Evolutionary conservation across 495 filamentous ascomycete genomes (phyloP), one percentile per base, ranked within the genome.

Genomic region (Glarea lozoyensis): DNA sequence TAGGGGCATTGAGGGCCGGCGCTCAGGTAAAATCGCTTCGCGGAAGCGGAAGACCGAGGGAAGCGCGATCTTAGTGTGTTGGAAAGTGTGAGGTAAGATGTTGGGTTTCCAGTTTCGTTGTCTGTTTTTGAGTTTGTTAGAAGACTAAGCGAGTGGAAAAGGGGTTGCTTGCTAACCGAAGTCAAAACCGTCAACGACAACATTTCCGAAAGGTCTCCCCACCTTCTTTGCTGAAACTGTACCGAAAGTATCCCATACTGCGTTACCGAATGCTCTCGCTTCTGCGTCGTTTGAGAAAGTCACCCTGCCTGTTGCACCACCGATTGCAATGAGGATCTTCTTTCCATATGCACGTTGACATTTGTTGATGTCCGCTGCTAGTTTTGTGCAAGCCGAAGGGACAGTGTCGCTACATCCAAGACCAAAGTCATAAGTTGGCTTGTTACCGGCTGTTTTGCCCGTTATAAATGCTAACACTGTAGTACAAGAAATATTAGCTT

Each of bases 131-230:
- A 35, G 32, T 9, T 35, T 11, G 5, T 16, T 35, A 6, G 10
- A 35, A 10, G 32, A 16, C 6, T 35, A 9, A 6, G 17, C 10
- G 9, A 16, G 17, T 9, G 32, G 32, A 29, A 29, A 29, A 29
- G 25, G 25, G 25, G 25, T 29, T 7, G n/a, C 7, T 29, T 7
- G 25, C 46, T 48, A 56, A 57, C 83, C 79, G 43, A 84, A 72
- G 51, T 88, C 83, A 53, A 86, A 86, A 2, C 83, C 83, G 52
- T 88, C 82, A 31, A 87, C 55, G 23, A 67, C 60, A 17, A 76
- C 73, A n/a, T 71, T 52, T 10, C 78, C 79, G 46, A 88, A 84
- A 3, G 83, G 83, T 25, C 81, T 73, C 4, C 49, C 59, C 21
- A 58, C 46, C 19, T 49, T 60, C 17, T 49, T 56, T 40, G 57